Base-by-base conservation (phyloP, 352 stramenopile genomes). In the Hyaloperonospora arabidopsidis region DNA sequence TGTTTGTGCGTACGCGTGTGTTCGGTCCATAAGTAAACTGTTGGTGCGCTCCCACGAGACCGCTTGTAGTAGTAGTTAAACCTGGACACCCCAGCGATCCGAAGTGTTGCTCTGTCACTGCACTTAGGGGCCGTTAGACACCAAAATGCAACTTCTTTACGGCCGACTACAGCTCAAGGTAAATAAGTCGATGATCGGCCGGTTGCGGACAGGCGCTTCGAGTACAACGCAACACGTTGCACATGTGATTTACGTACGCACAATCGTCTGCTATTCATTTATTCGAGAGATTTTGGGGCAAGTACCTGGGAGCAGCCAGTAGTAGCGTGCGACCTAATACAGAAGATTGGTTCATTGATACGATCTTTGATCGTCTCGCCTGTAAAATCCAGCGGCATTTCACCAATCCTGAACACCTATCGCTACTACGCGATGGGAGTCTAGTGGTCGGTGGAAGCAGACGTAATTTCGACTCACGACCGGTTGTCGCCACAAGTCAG, bases 211-310 rank as follows among this genome's bases (percentile, higher is more conserved):
- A 18, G n/a, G 12, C 35, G 35, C 35, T 5, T 17, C 29, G 32
- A 21, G 18, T 23, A 52, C 2, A 39, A 54, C 22, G n/a, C 21
- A 35, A 14, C 44, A 38, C 22, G 49, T 40, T 48, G 44, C 52
- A 34, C 46, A 25, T 32, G 46, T 43, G 43, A 52, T 11, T 25
- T 35, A 13, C 7, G 5, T 38, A 38, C 21, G 15, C 38, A 29
- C 38, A 47, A 49, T 14, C 41, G 3, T 28, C 8, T n/a, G 41
- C 22, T 41, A 19, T 52, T n/a, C 41, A 38, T 40, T 34, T 13
- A n/a, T 19, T n/a, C 32, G 50, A 52, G 51, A 59, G 22, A 48
- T 45, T 52, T 65, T 51, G 43, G 29, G 40, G 5, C 25, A 38
- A 45, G 21, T 23, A 45, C n/a, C 25, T 32, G 25, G 25, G 25